These are phyloP conservation scores for Kappamyces sp. DNA, from an alignment of 192 early-diverging fungal species.

Conservation along the genomic window DNA sequence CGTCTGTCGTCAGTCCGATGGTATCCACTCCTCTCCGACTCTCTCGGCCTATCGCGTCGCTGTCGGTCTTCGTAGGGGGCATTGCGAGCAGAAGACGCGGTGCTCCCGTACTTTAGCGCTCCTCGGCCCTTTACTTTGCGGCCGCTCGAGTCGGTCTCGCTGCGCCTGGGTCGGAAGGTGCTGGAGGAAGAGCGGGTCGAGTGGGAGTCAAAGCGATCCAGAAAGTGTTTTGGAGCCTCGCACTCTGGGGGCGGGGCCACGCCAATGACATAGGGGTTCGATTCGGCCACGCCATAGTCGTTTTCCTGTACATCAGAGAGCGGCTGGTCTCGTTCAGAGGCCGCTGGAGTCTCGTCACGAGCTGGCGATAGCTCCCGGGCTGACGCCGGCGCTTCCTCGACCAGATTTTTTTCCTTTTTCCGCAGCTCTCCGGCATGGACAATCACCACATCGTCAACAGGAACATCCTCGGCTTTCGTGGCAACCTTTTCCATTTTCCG, in stretches of 20 bases:
- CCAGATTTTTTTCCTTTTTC: not conserved
- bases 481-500: constrained; percentile 72
- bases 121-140: too few relatives aligned
- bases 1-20: too few relatives aligned
- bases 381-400: not conserved
- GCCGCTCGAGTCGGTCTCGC: too few relatives aligned
- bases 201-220: too few relatives aligned
- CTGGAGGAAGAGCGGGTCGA: too few relatives aligned
- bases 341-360: constrained; percentile 1
- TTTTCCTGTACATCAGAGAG: not conserved
- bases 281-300: not conserved
- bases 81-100: too few relatives aligned
- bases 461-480: constrained; percentile 74
- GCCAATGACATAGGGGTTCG: constrained; percentile 14
- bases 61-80: too few relatives aligned
- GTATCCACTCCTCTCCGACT: too few relatives aligned
- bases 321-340: not conserved
- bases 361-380: not conserved
- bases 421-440: constrained; percentile 85
- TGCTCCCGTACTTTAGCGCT: too few relatives aligned
- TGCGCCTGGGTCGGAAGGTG: too few relatives aligned
- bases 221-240: not conserved
- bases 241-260: constrained; percentile 13
- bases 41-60: too few relatives aligned
- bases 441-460: constrained; percentile 69